phyloP scores from a whole-genome alignment of 2,329 filamentous ascomycete species.

The Sporothrix luriei region DNA sequence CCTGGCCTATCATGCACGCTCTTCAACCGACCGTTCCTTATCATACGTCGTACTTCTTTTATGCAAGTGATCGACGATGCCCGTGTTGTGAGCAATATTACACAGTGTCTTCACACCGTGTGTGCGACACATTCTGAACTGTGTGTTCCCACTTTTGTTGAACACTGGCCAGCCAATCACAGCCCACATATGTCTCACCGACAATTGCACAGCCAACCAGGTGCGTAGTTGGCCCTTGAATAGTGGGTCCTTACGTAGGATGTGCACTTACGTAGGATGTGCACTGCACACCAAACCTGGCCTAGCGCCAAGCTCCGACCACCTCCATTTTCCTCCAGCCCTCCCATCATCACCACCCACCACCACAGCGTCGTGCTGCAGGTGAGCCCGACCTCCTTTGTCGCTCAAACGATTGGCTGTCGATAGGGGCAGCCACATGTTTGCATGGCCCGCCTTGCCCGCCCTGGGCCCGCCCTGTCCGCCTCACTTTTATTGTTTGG shows the following conservation, averaged over 20 bases:
- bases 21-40: neutral
- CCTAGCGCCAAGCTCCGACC: conserved; percentile 24
- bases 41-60: neutral
- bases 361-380: neutral
- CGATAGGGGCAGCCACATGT: neutral
- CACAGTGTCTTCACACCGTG: conserved; percentile 8
- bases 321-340: neutral
- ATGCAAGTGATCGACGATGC: conserved; percentile 18
- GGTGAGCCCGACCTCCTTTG: conserved; percentile 6
- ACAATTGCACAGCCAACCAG: conserved; percentile 13
- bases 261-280: neutral
- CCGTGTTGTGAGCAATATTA: neutral
- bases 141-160: conserved; percentile 9
- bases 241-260: neutral
- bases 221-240: too few species aligned
- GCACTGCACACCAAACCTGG: neutral
- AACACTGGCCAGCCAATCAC: conserved; percentile 23
- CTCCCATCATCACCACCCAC: neutral
- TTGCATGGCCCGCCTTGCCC: conserved; percentile 18
- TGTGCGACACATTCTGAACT: neutral
- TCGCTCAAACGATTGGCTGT: conserved; percentile 18
- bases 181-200: neutral
- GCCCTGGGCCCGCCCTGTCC: conserved; percentile 7
- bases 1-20: neutral
- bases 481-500: neutral